A percentile compares a stretch with the other conserved stretches of the same genome.
Conservation (phyloP, 108 stramenopile species). For the Mayamaea pseudoterrestris region DNA sequence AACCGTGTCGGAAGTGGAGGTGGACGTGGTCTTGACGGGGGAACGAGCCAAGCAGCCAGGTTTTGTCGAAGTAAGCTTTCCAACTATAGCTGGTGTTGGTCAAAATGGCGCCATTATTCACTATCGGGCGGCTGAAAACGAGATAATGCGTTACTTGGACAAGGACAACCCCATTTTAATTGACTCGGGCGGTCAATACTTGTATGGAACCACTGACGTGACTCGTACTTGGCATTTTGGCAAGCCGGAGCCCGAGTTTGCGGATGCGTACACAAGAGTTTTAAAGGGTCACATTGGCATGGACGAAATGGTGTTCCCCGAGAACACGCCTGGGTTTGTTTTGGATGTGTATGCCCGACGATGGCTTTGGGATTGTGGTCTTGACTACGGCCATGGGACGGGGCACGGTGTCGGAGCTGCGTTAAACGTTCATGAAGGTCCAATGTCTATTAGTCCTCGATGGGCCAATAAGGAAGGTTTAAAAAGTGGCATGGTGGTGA, state of each 20-base stretch:
- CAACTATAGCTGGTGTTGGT: slow-evolving; percentile 93
- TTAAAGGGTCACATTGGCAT: slow-evolving; percentile 94
- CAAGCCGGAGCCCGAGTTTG: slow-evolving; percentile 49
- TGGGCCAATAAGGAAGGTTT: slow-evolving; percentile 62
- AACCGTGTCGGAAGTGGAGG: slow-evolving; percentile 78
- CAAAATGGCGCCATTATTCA: slow-evolving; percentile 96
- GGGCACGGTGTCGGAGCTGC: slow-evolving; percentile 92
- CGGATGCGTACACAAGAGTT: slow-evolving; percentile 81
- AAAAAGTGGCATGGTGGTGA: slow-evolving; percentile 92
- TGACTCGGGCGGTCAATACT: slow-evolving; percentile 91
- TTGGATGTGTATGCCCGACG: slow-evolving; percentile 93
- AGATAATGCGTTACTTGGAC: slow-evolving; percentile 58
- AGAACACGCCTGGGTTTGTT: slow-evolving; percentile 77
- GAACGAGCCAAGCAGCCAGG: slow-evolving; percentile 68
- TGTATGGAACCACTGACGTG: slow-evolving; percentile 95
- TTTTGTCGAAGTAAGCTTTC: slow-evolving; percentile 76
- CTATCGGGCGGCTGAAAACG: slow-evolving; percentile 65
- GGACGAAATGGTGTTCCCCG: slow-evolving; percentile 85
- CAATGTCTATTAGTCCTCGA: slow-evolving; percentile 57
- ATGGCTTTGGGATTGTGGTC: slow-evolving; percentile 78
- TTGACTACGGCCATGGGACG: slow-evolving; percentile 97
- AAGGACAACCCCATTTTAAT: slow-evolving; percentile 69
- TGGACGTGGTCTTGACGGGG: slow-evolving; percentile 74
- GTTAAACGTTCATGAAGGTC: slow-evolving; percentile 97
- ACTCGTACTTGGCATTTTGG: slow-evolving; percentile 97